These are phyloP conservation scores for Atkinsonella hypoxylon DNA, from an alignment of 2,329 filamentous ascomycete species.

Conservation along the genomic window DNA sequence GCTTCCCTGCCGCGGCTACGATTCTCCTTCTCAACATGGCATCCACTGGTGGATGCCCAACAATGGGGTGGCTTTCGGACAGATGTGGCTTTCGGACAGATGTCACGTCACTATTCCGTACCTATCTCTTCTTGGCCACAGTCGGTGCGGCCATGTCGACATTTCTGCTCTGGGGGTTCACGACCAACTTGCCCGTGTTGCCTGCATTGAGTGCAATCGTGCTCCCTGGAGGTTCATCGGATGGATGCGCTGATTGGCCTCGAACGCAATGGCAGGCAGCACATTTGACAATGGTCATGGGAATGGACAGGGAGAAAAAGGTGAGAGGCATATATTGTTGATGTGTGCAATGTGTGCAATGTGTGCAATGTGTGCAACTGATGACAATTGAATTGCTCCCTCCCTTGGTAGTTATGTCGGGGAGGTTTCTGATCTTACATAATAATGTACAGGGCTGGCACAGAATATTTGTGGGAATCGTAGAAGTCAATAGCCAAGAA, in stretches of 20 bases:
- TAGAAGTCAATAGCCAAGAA: no score
- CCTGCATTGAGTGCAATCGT: conserved; percentile 34
- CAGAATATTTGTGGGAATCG: no score
- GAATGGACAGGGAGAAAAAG: no score
- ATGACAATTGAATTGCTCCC: no score
- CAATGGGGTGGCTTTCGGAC: conserved; percentile 42
- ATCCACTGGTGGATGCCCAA: conserved; percentile 40
- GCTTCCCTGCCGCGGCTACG: conserved; percentile 35
- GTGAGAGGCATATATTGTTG: no score
- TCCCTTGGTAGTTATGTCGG: no score
- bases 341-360: no score
- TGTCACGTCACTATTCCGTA: conserved; percentile 31
- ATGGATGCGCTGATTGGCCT: conserved; percentile 15
- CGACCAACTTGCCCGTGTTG: conserved; percentile 35
- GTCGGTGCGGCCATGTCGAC: conserved; percentile 39
- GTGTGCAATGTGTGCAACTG: no score
- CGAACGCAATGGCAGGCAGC: no score
- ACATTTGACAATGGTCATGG: no score
- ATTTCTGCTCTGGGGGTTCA: conserved; percentile 46
- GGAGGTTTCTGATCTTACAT: no score
- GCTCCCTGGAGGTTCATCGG: conserved; percentile 28
- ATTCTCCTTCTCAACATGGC: conserved; percentile 44
- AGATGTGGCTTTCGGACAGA: conserved; percentile 36
- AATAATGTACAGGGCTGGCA: no score
- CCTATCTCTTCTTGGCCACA: conserved; percentile 40